phyloP scores from a whole-genome alignment of 2,329 filamentous ascomycete species.

The Ophiocordyceps polyrhachis-furcata region DNA sequence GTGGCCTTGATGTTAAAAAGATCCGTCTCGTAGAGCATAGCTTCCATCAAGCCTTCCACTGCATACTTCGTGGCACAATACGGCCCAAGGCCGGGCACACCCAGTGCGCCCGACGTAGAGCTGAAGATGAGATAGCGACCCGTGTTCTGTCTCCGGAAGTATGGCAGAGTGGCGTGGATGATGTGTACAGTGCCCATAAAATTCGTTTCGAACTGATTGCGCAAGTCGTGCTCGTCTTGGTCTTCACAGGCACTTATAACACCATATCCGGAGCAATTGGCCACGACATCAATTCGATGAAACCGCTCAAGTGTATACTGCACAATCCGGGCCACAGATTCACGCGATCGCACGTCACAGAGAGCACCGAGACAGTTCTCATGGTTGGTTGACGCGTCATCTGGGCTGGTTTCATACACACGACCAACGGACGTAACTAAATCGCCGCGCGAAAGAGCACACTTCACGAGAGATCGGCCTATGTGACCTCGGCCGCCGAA shows the following conservation, averaged over 20 bases:
- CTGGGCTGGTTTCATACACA: conserved; percentile 54
- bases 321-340: conserved; percentile 58
- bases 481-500: conserved; percentile 97
- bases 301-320: conserved; percentile 54
- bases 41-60: conserved; percentile 86
- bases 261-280: conserved; percentile 87
- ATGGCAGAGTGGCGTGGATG: conserved; percentile 70
- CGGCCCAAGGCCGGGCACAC: conserved; percentile 78
- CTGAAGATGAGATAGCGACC: conserved; percentile 92
- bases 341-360: conserved; percentile 72
- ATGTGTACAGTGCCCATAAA: conserved; percentile 93
- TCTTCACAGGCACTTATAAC: conserved; percentile 94
- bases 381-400: conserved; percentile 54
- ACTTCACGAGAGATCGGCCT: conserved; percentile 75
- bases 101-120: conserved; percentile 78
- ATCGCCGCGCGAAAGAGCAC: conserved; percentile 63
- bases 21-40: conserved; percentile 91
- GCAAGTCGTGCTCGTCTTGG: conserved; percentile 85
- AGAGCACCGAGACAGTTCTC: conserved; percentile 60
- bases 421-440: conserved; percentile 74
- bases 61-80: conserved; percentile 98
- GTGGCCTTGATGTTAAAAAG: conserved; percentile 84
- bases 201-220: conserved; percentile 94
- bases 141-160: conserved; percentile 57
- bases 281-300: conserved; percentile 71